These are phyloP conservation scores for Xylaria curta DNA, from an alignment of 495 filamentous ascomycete species.

Conservation along the genomic window DNA sequence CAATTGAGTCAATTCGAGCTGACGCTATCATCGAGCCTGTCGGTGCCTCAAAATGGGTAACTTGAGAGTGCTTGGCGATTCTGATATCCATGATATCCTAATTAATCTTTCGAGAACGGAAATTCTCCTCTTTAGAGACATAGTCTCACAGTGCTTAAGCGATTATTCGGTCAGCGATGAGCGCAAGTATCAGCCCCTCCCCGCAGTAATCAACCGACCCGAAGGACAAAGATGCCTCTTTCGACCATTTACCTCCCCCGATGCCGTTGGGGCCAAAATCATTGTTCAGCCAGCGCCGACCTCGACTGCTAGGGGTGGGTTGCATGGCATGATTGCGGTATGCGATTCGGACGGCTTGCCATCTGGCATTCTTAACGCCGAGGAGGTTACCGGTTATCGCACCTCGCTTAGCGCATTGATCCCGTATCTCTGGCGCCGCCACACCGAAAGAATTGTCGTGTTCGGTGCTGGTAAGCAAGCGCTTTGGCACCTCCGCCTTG, in stretches of 20 bases:
- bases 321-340: slow-evolving; percentile 70
- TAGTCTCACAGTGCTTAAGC: slow-evolving; percentile 66
- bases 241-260: slow-evolving; percentile 33
- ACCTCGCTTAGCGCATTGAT: slow-evolving; percentile 74
- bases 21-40: neutral
- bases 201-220: slow-evolving; percentile 62
- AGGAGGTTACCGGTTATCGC: slow-evolving; percentile 79
- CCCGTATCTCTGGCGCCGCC: slow-evolving; percentile 67
- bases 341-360: slow-evolving; percentile 63
- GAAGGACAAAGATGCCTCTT: slow-evolving; percentile 38
- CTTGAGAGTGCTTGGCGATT: slow-evolving; percentile 60
- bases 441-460: slow-evolving; percentile 68
- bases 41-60: slow-evolving; percentile 20
- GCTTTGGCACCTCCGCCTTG: slow-evolving; percentile 78
- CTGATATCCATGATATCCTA: slow-evolving; percentile 66
- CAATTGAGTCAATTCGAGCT: neutral
- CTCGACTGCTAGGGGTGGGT: slow-evolving; percentile 56
- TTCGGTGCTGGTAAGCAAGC: slow-evolving; percentile 83
- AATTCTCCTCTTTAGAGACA: slow-evolving; percentile 61
- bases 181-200: slow-evolving; percentile 67
- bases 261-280: slow-evolving; percentile 28
- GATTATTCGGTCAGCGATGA: slow-evolving; percentile 70
- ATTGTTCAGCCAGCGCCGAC: slow-evolving; percentile 31
- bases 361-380: slow-evolving; percentile 72
- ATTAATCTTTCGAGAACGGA: slow-evolving; percentile 65